Evolutionary conservation across 768 basidiomycete species (phyloP).

Genomic region (Termitomyces sp.): DNA sequence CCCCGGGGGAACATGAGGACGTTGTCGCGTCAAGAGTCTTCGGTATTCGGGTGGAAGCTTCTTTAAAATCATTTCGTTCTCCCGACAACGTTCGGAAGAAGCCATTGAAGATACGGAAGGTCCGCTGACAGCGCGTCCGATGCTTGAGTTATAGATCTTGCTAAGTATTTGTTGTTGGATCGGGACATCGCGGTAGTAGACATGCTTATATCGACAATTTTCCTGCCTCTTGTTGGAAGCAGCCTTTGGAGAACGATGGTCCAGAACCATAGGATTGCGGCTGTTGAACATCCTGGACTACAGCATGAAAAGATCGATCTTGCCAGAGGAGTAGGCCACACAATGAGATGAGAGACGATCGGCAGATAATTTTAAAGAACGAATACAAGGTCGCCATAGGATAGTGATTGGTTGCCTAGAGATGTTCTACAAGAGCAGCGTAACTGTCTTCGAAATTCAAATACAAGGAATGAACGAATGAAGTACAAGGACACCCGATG

Average conservation of each 20-base stretch:
- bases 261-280: neutral
- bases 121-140: neutral
- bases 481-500: neutral
- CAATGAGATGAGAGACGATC: neutral
- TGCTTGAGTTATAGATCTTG: neutral
- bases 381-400: conserved; percentile 9
- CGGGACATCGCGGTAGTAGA: neutral
- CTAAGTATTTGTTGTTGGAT: conserved; percentile 1
- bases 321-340: neutral
- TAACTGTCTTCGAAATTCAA: neutral
- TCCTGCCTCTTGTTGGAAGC: neutral
- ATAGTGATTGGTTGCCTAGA: neutral
- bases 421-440: neutral
- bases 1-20: conserved; percentile 11
- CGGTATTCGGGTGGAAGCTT: neutral
- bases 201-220: neutral
- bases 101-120: neutral
- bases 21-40: neutral
- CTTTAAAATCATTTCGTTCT: neutral
- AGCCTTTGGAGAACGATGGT: neutral
- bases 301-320: neutral
- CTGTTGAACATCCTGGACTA: neutral
- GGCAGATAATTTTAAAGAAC: neutral
- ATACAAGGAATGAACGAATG: conserved; percentile 4
- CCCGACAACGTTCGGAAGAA: neutral